Base-by-base conservation (phyloP, 108 stramenopile genomes). In the Pseudonitzschia pungens region DNA sequence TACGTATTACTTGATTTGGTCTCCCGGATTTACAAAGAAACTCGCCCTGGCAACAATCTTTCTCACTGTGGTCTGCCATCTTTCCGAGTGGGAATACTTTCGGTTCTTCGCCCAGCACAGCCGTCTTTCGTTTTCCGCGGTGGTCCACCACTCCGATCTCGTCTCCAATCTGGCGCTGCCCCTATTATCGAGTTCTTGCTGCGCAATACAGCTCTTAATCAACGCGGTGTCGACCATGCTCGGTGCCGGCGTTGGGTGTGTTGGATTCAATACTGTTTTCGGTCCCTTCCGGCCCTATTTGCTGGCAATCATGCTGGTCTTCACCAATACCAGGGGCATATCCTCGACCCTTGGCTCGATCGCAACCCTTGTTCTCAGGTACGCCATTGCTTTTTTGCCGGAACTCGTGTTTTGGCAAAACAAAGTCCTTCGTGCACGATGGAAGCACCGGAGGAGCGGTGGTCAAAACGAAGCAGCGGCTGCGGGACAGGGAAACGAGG, bases 231-330 rank as follows among this genome's bases (percentile, higher is more conserved):
- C 60, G 36, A 21, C 60, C 26, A 22, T 90, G 11, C 63, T 87
- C 28, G 86, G 82, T 12, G 84, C 79, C 29, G 78, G 80, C 42
- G 36, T 28, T 18, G 89, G 89, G 15, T 96, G 95, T 67, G 88
- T 91, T 22, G 92, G 92, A 50, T 96, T 92, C 74, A 96, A 96
- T 60, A 86, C 87, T 9, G 32, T 60, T 43, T 71, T 96, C 48
- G 95, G 95, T 57, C 85, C 86, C 12, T n/a, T 84, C 11, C 79
- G 88, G 40, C 88, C 88, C 9, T 86, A 75, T 52, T 82, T 86
- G 63, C 28, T 90, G 45, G 65, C 80, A 8, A 21, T 85, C 0
- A 77, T 77, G 65, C 33, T 55, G n/a, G 72, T 63, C 27, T 43
- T 65, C 31, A 65, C 53, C 28, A 18, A 42, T 12, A 48, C 45